Conservation (phyloP, 768 basidiomycete species). For the Serendipita indica region DNA sequence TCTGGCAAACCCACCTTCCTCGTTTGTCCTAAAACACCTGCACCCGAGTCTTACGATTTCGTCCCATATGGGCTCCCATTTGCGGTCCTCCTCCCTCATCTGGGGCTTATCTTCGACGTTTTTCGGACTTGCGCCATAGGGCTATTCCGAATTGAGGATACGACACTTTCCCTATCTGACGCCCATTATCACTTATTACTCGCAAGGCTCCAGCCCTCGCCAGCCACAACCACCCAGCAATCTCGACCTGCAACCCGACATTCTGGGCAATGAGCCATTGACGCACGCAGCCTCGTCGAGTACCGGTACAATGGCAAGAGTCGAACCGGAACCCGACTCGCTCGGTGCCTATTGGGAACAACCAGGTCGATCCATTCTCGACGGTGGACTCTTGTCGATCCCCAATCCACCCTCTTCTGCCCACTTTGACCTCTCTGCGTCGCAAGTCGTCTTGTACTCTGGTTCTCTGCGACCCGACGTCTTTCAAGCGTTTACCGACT, state of each 20-base stretch:
- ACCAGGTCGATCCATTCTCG: conserved; percentile 64
- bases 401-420: conserved; percentile 30
- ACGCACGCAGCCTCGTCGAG: background rate
- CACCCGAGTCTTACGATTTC: too few relatives aligned
- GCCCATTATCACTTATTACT: conserved; percentile 44
- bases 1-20: too few relatives aligned
- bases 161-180: conserved; percentile 42
- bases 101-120: background rate
- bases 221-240: background rate
- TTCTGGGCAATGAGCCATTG: background rate
- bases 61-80: too few relatives aligned
- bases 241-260: background rate
- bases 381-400: conserved; percentile 53
- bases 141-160: conserved; percentile 59
- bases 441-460: background rate
- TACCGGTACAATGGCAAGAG: background rate
- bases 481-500: background rate
- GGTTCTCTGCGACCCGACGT: background rate
- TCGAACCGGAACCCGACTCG: conserved; percentile 19
- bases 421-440: conserved; percentile 15
- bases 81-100: too few relatives aligned
- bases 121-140: conserved; percentile 16
- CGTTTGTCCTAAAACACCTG: too few relatives aligned
- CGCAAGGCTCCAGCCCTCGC: conserved; percentile 31
- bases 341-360: conserved; percentile 67